Evolutionary conservation across 495 filamentous ascomycete genomes (phyloP), one percentile per base, ranked within the genome.

Genomic region (Penicillium longicatenatum): DNA sequence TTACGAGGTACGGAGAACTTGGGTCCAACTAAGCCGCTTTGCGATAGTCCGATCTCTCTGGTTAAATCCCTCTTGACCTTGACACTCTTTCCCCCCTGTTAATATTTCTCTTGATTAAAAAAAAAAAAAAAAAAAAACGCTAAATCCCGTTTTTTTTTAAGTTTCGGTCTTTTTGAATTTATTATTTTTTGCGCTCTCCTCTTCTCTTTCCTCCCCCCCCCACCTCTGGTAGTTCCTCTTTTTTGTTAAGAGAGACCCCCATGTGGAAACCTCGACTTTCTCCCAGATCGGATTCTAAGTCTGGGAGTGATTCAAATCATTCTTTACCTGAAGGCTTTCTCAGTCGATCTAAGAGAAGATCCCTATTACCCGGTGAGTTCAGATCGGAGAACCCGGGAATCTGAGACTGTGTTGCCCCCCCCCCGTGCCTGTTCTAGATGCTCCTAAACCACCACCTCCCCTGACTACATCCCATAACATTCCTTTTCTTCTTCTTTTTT

Each of bases 231-330:
- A 22, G 35, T 46, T 47, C 54, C 56, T 49, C 59, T 57, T 54
- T 55, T 52, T 63, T 65, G 60, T 58, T 45, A 45, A 59, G 55
- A 55, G 44, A 59, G 37, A 58, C 55, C 59, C 60, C 70, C 68
- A 79, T 79, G 75, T 77, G 77, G 75, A 78, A 77, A 70, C 72
- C 70, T 65, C 74, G 72, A 62, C 68, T 70, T 51, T 74, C 76
- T 44, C 68, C 74, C 70, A 75, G 71, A 75, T 74, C 71, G 61
- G 74, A 79, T 63, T 68, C 72, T 63, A 68, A 67, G 60, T 67
- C 75, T 70, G 72, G 70, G 64, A 74, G 54, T 55, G 61, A 71
- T 64, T 66, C 67, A 57, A 72, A 63, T 61, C 64, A 64, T 44
- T 58, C 61, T 61, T 61, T 65, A 42, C 64, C 69, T 63, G 72